These are phyloP conservation scores for Sonneratia alba DNA, from an alignment of 345 rosid species.

Conservation along the genomic window DNA sequence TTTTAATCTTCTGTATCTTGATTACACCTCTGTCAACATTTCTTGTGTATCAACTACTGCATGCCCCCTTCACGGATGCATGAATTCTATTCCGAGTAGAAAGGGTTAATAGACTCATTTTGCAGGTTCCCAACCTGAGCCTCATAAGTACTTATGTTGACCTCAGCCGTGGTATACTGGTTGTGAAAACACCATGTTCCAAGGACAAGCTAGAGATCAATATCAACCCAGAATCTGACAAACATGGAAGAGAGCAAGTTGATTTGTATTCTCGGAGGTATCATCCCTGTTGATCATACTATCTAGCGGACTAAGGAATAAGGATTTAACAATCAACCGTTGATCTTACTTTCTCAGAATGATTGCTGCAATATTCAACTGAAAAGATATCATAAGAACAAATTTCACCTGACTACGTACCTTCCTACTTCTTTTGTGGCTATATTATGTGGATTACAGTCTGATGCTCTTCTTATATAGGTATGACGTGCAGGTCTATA, in stretches of 20 bases:
- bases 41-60: background rate
- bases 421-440: background rate
- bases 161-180: constrained; percentile 44
- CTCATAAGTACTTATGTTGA: constrained; percentile 57
- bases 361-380: background rate
- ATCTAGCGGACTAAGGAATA: too few species aligned
- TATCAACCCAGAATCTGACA: constrained; percentile 33
- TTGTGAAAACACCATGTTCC: constrained; percentile 52
- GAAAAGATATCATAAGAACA: background rate
- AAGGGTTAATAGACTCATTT: constrained; percentile 11
- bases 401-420: background rate
- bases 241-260: constrained; percentile 32
- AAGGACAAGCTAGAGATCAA: constrained; percentile 49
- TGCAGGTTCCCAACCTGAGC: constrained; percentile 88
- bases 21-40: background rate
- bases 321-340: background rate
- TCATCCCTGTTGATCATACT: constrained; percentile 5
- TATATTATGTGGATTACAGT: background rate
- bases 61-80: background rate
- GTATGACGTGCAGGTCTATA: constrained; percentile 38
- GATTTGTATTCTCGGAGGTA: constrained; percentile 42
- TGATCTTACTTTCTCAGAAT: background rate
- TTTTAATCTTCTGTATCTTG: background rate
- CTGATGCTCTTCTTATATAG: constrained; percentile 26
- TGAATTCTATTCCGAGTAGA: background rate